Evolutionary conservation across 2,329 filamentous ascomycete genomes (phyloP).

Genomic region (Alternaria ventricosa): DNA sequence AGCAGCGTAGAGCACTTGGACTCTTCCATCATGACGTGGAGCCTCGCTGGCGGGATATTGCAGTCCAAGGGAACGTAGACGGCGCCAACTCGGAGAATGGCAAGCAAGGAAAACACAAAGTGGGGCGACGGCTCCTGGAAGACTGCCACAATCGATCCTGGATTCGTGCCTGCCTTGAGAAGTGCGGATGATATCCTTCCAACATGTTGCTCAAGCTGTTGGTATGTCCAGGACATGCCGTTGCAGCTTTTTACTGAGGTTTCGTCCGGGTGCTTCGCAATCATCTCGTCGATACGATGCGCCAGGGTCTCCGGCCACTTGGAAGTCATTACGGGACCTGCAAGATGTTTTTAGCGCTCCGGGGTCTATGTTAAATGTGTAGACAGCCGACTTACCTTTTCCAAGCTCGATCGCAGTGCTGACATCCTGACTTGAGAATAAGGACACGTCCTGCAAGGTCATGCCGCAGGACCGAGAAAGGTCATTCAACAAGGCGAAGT

Average conservation of each 20-base stretch:
- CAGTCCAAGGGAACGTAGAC: conserved; percentile 27
- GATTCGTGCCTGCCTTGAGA: neutral
- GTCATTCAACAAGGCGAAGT: conserved; percentile 23
- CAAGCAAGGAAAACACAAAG: conserved; percentile 28
- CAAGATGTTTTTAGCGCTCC: neutral
- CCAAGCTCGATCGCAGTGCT: conserved; percentile 2
- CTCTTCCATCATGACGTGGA: conserved; percentile 4
- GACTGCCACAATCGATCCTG: conserved; percentile 51
- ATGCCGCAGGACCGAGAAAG: conserved; percentile 4
- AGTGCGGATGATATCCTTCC: neutral
- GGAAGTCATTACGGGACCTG: conserved; percentile 28
- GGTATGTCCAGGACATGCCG: neutral
- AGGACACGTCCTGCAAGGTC: conserved; percentile 15
- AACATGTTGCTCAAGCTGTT: neutral
- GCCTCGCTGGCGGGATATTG: neutral
- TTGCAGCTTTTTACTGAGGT: neutral
- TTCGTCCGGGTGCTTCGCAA: neutral
- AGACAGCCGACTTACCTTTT: conserved; percentile 9
- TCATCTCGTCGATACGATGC: neutral
- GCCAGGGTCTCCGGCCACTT: conserved; percentile 12
- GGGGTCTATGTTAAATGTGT: neutral
- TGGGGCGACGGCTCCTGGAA: conserved; percentile 50
- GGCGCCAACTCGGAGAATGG: conserved; percentile 17
- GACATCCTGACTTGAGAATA: conserved; percentile 3
- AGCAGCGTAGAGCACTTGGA: conserved; percentile 12